Evolutionary conservation across 2,329 filamentous ascomycete genomes (phyloP), one percentile per base, ranked within the genome.

Genomic region (Fusarium bulbicola): DNA sequence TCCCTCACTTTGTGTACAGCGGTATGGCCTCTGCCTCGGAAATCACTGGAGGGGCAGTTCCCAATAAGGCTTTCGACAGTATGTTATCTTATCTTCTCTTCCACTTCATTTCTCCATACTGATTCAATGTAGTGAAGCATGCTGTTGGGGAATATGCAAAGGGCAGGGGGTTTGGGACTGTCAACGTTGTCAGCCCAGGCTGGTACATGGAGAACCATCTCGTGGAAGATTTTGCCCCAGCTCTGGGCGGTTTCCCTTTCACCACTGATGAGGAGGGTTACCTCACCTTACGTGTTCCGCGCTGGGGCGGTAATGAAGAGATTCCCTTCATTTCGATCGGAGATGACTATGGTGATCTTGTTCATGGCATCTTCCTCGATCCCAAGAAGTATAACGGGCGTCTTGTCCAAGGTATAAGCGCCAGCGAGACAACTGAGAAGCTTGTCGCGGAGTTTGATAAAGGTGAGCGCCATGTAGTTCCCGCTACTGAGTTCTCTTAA

Each of bases 141-240:
- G 76, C 76, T 8, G 78, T 84, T 42, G 82, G 81, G 13, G 73
- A 82, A 45, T 82, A 84, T 53, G 83, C 82, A 20, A 77, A 79
- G 30, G 66, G 64, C 5, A 79, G 74, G 28, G 64, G 65, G 7
- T 85, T 86, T 66, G 74, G 81, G 37, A 79, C 78, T 26, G 78
- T 82, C 46, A 78, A 77, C 47, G 76, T 81, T 49, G 80, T 84
- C 47, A 79, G 79, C 37, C 75, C 83, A 2, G 83, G 80, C 5
- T 85, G 82, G 83, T 86, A 83, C 66, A 74, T 84, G 54, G 84
- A 86, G 59, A 83, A 84, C 61, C 83, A 84, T 68, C 76, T 83
- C 3, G 52, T 71, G 12, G 70, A 78, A 20, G 80, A 84, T 21
- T 28, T 82, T 3, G 80, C 81, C 2, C 76, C 78, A 4, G 26